Conservation (phyloP, 2,329 filamentous ascomycete species). For the Diaporthe caulivora region DNA sequence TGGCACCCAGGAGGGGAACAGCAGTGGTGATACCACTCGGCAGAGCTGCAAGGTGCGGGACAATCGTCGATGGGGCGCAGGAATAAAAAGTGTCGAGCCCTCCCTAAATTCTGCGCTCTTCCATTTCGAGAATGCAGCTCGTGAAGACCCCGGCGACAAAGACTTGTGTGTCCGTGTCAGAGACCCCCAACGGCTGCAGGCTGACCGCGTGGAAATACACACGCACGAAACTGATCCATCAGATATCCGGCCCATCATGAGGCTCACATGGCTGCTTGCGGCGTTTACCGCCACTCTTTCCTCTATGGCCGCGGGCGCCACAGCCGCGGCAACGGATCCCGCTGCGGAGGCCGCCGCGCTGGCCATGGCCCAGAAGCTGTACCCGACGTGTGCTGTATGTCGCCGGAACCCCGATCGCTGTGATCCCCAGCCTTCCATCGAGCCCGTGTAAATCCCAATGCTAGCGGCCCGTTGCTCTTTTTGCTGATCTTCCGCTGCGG, state of each 20-base stretch:
- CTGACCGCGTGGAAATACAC: slow-evolving; percentile 17
- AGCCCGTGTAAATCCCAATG: slow-evolving; percentile 8
- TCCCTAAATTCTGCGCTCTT: slow-evolving; percentile 24
- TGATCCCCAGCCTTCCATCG: not conserved
- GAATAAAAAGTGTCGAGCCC: slow-evolving; percentile 27
- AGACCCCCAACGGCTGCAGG: slow-evolving; percentile 2
- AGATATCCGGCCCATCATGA: not conserved
- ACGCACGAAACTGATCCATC: not conserved
- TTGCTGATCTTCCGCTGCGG: slow-evolving; percentile 20
- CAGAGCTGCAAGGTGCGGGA: slow-evolving; percentile 6
- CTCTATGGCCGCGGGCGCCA: not conserved
- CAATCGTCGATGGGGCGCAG: not conserved
- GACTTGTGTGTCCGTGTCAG: not conserved
- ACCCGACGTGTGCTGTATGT: slow-evolving; percentile 20
- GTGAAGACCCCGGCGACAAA: not conserved
- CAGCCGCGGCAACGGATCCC: not conserved
- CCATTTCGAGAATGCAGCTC: slow-evolving; percentile 30
- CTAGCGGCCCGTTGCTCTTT: slow-evolving; percentile 5
- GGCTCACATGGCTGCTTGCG: slow-evolving; percentile 6
- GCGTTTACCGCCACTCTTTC: slow-evolving; percentile 11
- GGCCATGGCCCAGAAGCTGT: not conserved
- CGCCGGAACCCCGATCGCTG: not conserved
- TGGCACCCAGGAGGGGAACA: not conserved
- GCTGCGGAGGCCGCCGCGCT: slow-evolving; percentile 15
- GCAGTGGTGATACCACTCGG: not conserved